A percentile compares a stretch with the other conserved stretches of the same genome.
These are phyloP conservation scores for Aschersonia sp. DNA, from an alignment of 2,329 filamentous ascomycete species.

Conservation along the genomic window DNA sequence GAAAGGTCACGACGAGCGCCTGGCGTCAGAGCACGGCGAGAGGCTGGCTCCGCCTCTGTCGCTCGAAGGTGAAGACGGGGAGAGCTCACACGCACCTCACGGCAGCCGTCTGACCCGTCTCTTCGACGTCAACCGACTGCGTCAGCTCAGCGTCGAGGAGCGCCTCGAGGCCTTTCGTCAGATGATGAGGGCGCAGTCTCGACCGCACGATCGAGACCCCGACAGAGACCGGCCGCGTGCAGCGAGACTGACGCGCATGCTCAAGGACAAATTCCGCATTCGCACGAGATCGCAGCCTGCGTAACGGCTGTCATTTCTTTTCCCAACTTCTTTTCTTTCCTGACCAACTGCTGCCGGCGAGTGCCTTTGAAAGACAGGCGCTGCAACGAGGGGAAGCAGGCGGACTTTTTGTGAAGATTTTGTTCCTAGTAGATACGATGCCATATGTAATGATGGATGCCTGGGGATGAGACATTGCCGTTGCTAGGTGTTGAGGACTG, in stretches of 20 bases:
- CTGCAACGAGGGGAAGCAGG: too few species aligned
- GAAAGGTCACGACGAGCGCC: constrained; percentile 8
- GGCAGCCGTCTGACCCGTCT: constrained; percentile 34
- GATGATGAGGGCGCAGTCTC: constrained; percentile 15
- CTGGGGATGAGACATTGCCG: too few species aligned
- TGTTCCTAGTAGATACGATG: too few species aligned
- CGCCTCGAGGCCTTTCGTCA: constrained; percentile 45
- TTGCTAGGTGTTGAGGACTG: too few species aligned
- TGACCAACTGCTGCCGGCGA: too few species aligned
- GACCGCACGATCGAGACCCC: constrained; percentile 10
- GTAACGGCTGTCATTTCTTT: not conserved
- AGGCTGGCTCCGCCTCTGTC: constrained; percentile 26
- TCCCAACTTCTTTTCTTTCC: too few species aligned
- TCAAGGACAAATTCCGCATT: constrained; percentile 39
- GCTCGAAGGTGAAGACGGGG: constrained; percentile 20
- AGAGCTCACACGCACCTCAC: constrained; percentile 16
- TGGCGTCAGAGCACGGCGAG: constrained; percentile 6
- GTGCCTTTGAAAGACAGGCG: too few species aligned
- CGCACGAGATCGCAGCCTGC: constrained; percentile 28
- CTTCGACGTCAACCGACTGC: constrained; percentile 40
- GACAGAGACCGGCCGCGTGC: constrained; percentile 22
- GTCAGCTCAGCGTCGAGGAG: constrained; percentile 45
- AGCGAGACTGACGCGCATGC: constrained; percentile 29
- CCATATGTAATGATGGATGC: too few species aligned
- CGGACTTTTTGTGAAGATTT: too few species aligned